Evolutionary conservation across 768 basidiomycete genomes (phyloP).

Genomic region (Calvatia gigantea): DNA sequence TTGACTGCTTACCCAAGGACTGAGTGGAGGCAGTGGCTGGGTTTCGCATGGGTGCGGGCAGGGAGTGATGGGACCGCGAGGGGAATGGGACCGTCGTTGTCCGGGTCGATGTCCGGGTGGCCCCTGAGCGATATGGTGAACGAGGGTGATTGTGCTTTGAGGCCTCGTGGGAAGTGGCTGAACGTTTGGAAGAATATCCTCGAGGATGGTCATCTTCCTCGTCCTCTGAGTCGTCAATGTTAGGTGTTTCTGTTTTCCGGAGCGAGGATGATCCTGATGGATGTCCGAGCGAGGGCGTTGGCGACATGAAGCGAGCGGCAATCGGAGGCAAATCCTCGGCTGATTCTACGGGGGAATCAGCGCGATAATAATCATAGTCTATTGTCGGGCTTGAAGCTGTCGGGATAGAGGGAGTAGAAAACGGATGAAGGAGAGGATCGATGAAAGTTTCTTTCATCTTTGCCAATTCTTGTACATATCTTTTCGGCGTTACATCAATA

Average conservation of each 20-base stretch:
- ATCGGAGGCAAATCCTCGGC: slow-evolving; percentile 79
- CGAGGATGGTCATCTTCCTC: slow-evolving; percentile 67
- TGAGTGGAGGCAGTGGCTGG: slow-evolving; percentile 62
- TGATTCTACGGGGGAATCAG: slow-evolving; percentile 69
- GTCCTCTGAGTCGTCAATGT: slow-evolving; percentile 75
- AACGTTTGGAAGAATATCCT: slow-evolving; percentile 40
- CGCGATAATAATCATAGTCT: slow-evolving; percentile 69
- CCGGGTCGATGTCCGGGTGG: slow-evolving; percentile 36
- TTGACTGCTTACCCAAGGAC: slow-evolving; percentile 71
- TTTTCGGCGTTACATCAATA: slow-evolving; percentile 31
- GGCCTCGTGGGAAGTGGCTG: slow-evolving; percentile 29
- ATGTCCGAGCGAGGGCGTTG: slow-evolving; percentile 44
- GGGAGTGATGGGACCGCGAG: slow-evolving; percentile 73
- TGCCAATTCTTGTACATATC: slow-evolving; percentile 88
- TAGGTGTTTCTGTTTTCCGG: slow-evolving; percentile 54
- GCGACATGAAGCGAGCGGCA: slow-evolving; percentile 88
- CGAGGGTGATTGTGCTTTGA: slow-evolving; percentile 68
- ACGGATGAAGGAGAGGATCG: slow-evolving; percentile 85
- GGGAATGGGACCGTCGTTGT: slow-evolving; percentile 67
- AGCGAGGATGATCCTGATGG: slow-evolving; percentile 30
- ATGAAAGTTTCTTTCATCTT: slow-evolving; percentile 95
- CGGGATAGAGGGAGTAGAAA: slow-evolving; percentile 46
- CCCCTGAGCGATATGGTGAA: slow-evolving; percentile 67
- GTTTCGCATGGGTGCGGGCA: slow-evolving; percentile 64
- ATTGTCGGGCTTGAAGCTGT: slow-evolving; percentile 52